Evolutionary conservation across 306 rosid genomes (phyloP), one percentile per base, ranked within the genome.

Genomic region (Cotoneaster glaucophyllus): DNA sequence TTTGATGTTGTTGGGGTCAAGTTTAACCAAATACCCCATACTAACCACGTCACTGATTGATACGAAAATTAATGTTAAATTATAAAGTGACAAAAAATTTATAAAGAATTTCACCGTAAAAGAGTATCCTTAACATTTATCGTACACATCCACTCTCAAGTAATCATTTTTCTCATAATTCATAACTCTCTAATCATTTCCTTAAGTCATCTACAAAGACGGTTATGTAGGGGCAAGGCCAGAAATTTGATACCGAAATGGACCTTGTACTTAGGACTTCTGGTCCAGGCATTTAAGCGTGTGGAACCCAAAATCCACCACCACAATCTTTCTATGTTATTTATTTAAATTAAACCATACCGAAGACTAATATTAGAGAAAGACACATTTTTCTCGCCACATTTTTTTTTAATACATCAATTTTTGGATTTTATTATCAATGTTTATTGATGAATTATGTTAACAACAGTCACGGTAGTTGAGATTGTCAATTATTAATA

Each of bases 31-130:
- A 37, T 0, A 37, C 0, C 2, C 2, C 41, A 37, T 7, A 2
- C 41, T 37, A 37, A 37, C 10, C 7, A 9, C 0, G 0, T 37
- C 9, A 37, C 41, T 7, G 1, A 37, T 37, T 37, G 10, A 7
- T 37, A 37, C 10, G 9, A 0, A 0, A 7, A 37, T 6, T 37
- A 37, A 37, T 10, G 10, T 37, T 37, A 37, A 37, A 37, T 37
- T 37, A 0, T 37, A 2, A 37, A 37, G 0, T 37, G 0, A 2
- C 9, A 37, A 0, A 37, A 37, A 37, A 0, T 37, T 0, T 37
- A 37, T 7, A 37, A 0, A 7, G 0, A 37, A 37, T 1, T 37
- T 37, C 41, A 37, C 2, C 7, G 3, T 37, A 7, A 37, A 0
- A 2, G 1, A 1, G 0, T 7, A 0, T 37, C 2, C 10, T 6